Conservation (phyloP, 2,329 filamentous ascomycete genomes). For the Trichoderma hamatum region DNA sequence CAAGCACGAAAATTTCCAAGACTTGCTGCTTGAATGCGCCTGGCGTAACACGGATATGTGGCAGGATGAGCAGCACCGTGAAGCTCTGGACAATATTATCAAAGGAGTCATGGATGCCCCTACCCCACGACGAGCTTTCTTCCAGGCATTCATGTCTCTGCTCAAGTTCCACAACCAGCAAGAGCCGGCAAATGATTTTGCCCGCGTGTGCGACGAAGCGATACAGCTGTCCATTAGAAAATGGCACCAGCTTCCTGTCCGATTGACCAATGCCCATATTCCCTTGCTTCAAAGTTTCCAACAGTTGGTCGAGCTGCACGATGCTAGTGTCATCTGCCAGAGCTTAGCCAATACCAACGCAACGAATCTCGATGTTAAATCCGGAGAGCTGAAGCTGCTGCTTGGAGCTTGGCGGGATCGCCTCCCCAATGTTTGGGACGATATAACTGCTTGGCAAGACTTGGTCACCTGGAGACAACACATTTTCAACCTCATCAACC, state of each 20-base stretch:
- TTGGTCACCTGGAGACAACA: conserved; percentile 99
- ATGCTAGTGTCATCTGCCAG: conserved; percentile 94
- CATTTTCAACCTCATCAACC: conserved; percentile 97
- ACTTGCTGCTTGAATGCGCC: conserved; percentile 89
- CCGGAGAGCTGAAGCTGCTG: conserved; percentile 89
- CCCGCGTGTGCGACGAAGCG: conserved; percentile 89
- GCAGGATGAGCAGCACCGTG: conserved; percentile 81
- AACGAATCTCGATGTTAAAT: conserved; percentile 87
- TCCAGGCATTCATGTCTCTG: conserved; percentile 97
- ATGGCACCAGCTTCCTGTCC: conserved; percentile 96
- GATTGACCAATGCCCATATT: conserved; percentile 92
- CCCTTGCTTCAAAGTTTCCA: conserved; percentile 97
- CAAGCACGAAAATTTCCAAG: conserved; percentile 98
- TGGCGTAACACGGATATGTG: conserved; percentile 97
- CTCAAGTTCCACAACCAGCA: conserved; percentile 92
- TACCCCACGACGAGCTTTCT: conserved; percentile 90
- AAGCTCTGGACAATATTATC: conserved; percentile 88
- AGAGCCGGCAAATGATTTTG: conserved; percentile 78
- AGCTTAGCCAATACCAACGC: conserved; percentile 85
- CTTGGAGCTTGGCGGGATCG: conserved; percentile 95
- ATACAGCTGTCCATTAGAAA: conserved; percentile 97
- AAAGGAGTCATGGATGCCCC: conserved; percentile 98
- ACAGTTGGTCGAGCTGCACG: conserved; percentile 93
- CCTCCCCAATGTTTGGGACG: conserved; percentile 97
- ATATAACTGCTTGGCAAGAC: conserved; percentile 99